Evolutionary conservation across 2,329 filamentous ascomycete genomes (phyloP), one percentile per base, ranked within the genome.

Genomic region (Aspergillus sp.): DNA sequence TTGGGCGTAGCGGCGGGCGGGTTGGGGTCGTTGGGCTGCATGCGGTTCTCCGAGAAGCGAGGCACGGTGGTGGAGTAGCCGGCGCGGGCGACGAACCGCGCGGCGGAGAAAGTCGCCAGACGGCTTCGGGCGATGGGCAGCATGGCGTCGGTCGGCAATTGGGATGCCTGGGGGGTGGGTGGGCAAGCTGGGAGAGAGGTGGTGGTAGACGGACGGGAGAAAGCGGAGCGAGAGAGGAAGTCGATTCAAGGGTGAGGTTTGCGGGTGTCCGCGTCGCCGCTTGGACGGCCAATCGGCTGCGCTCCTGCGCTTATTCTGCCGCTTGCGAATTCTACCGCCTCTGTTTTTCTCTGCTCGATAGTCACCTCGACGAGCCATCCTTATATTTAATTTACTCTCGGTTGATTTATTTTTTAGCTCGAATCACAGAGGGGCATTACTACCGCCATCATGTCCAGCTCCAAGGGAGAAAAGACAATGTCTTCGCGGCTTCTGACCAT

Each of bases 401-500:
- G 11, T 10, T 29, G 21, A n/a, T 52, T 40, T 29, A 20, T 4
- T 50, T 19, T 21, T 19, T 5, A n/a, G 5, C 11, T n/a, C 29
- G 29, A 32, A 32, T 32, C 29, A n/a, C 2, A 17, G 54, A 42
- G 46, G 17, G 36, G 21, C 32, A 31, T 11, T 44, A 17, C 48
- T n/a, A 38, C 17, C 38, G 14, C 19, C 36, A 65, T 31, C 53
- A 74, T 72, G 71, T 58, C 67, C 45, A 56, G 52, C 42, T 74
- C 78, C 66, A 85, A 69, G 55, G 78, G 83, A 44, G 82, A 82
- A 29, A 88, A 88, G 72, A 81, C 80, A 43, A 91, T 95, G 85
- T 96, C 92, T 58, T 92, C 88, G 54, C 86, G 91, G 61, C 86
- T 97, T 45, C 80, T 95, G 67, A 92, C 89, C 34, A 97, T 96